Percentiles rank a stretch among this genome's conserved stretches.
These are phyloP conservation scores for Diaporthe capsici DNA, from an alignment of 2,329 filamentous ascomycete species.

Conservation along the genomic window DNA sequence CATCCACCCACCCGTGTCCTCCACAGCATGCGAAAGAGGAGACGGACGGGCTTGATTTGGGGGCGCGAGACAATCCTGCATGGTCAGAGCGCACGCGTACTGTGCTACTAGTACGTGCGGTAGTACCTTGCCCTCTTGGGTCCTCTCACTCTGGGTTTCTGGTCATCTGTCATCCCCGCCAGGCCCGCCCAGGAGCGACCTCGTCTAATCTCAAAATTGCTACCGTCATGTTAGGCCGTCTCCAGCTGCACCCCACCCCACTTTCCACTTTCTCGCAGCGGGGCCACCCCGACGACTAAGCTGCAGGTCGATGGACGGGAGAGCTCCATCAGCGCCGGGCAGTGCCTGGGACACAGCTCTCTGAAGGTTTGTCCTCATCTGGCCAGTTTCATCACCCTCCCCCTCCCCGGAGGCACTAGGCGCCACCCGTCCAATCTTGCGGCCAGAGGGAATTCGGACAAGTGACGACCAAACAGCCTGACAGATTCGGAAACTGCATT, in stretches of 20 bases:
- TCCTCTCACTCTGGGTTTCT: neutral
- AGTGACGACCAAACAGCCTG: conserved; percentile 17
- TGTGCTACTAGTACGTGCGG: conserved; percentile 1
- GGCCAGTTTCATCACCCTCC: conserved; percentile 27
- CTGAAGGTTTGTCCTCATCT: conserved; percentile 31
- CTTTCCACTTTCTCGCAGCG: conserved; percentile 24
- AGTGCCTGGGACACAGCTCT: conserved; percentile 17
- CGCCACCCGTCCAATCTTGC: conserved; percentile 26
- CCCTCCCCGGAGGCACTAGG: neutral
- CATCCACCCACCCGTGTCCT: neutral
- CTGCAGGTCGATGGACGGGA: conserved; percentile 17
- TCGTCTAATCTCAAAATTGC: conserved; percentile 34
- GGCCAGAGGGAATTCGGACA: conserved; percentile 16
- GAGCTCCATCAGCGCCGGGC: conserved; percentile 16
- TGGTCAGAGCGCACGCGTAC: conserved; percentile 28
- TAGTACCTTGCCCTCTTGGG: neutral
- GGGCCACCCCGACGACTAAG: conserved; percentile 12
- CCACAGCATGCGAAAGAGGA: neutral
- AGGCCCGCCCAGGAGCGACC: conserved; percentile 16
- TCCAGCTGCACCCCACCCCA: conserved; percentile 29
- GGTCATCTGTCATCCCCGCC: conserved; percentile 28
- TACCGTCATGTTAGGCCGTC: conserved; percentile 27
- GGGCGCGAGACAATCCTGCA: conserved; percentile 19
- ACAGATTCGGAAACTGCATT: conserved; percentile 17
- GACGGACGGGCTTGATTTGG: conserved; percentile 19